Evolutionary conservation across 352 stramenopile genomes (phyloP).

Genomic region (Pythium folliculosum): DNA sequence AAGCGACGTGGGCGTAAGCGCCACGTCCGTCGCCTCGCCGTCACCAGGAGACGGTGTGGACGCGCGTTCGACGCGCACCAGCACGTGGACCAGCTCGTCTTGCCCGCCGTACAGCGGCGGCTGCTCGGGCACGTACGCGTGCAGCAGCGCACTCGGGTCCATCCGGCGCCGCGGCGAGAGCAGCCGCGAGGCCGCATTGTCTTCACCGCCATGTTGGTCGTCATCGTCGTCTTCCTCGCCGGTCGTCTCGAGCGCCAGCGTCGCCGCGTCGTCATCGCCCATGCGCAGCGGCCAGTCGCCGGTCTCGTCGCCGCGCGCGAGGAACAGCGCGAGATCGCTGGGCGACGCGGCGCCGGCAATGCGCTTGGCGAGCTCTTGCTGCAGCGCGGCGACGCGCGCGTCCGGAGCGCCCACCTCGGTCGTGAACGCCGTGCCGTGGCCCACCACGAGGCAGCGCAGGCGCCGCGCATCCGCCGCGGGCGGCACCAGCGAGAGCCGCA

Average conservation of each 20-base stretch:
- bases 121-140: slow-evolving; percentile 14
- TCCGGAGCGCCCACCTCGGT: neutral
- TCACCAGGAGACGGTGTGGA: too few species aligned
- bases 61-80: neutral
- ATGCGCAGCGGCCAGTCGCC: slow-evolving; percentile 3
- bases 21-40: too few species aligned
- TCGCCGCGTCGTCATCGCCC: neutral
- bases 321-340: slow-evolving; percentile 15
- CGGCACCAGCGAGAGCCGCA: slow-evolving; percentile 11
- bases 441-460: slow-evolving; percentile 22
- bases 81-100: slow-evolving; percentile 9
- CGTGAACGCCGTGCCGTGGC: neutral
- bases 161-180: slow-evolving; percentile 1
- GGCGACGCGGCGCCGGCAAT: neutral
- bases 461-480: slow-evolving; percentile 8
- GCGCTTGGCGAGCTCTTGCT: slow-evolving; percentile 1
- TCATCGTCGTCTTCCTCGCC: too few species aligned
- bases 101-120: slow-evolving; percentile 2
- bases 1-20: too few species aligned
- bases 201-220: too few species aligned
- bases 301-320: slow-evolving; percentile 2
- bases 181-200: neutral
- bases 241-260: neutral
- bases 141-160: neutral
- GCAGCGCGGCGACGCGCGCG: slow-evolving; percentile 4